Evolutionary conservation across 306 rosid genomes (phyloP).

Genomic region (Prunus persica): DNA sequence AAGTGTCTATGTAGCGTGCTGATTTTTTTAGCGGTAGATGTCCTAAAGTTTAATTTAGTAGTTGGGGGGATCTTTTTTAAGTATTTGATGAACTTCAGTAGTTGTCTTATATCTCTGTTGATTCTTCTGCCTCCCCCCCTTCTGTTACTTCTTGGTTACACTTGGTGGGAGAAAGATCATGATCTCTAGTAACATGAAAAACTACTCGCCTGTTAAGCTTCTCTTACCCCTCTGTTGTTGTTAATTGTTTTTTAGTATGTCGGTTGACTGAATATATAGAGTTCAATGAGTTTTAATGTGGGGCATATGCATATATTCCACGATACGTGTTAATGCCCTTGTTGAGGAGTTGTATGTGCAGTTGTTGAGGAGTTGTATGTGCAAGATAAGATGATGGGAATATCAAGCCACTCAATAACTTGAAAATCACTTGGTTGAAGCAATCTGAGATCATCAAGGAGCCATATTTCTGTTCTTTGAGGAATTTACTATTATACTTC

Average conservation of each 20-base stretch:
- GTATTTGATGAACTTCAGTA: background rate
- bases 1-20: too few relatives aligned
- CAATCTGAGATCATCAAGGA: conserved; percentile 51
- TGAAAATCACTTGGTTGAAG: conserved; percentile 44
- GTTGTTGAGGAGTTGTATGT: conserved; percentile 56
- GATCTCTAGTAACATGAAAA: background rate
- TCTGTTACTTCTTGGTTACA: background rate
- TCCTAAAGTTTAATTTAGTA: too few relatives aligned
- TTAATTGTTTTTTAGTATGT: background rate
- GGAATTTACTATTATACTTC: conserved; percentile 57
- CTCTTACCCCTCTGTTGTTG: background rate
- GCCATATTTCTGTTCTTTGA: conserved; percentile 47
- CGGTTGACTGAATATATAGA: background rate
- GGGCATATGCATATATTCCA: background rate
- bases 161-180: background rate
- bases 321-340: conserved; percentile 1
- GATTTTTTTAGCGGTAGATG: too few relatives aligned
- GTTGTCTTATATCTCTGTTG: background rate
- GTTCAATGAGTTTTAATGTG: background rate
- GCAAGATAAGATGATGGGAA: conserved; percentile 35
- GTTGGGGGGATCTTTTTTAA: background rate
- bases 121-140: background rate
- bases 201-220: background rate
- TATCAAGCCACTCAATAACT: conserved; percentile 23
- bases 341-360: conserved; percentile 56